These are phyloP conservation scores for Aspergillus haitiensis DNA, from an alignment of 495 filamentous ascomycete genomes.

Conservation along the genomic window DNA sequence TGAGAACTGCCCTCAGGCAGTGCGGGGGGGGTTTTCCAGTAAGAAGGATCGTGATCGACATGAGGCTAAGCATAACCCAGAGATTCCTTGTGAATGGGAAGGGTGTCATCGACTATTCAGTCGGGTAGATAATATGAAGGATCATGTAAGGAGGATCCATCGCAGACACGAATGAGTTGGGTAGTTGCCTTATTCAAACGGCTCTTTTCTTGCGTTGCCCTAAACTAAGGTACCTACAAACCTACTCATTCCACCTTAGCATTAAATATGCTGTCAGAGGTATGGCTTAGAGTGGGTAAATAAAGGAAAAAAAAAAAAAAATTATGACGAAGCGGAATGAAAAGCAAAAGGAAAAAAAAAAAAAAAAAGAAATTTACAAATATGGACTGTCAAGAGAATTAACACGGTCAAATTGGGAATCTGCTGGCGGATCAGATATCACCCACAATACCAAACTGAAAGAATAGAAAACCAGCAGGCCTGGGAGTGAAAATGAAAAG, in stretches of 20 bases:
- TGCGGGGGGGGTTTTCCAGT: slow-evolving; percentile 59
- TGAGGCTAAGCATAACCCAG: slow-evolving; percentile 64
- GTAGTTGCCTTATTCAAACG: background rate
- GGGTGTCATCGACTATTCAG: slow-evolving; percentile 61
- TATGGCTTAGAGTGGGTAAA: too few species aligned
- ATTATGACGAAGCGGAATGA: background rate
- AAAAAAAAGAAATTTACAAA: background rate
- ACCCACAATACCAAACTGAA: too few species aligned
- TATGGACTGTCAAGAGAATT: too few species aligned
- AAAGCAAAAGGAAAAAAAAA: background rate
- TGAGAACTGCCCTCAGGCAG: slow-evolving; percentile 58
- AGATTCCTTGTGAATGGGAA: slow-evolving; percentile 57
- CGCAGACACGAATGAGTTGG: slow-evolving; percentile 17
- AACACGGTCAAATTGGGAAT: too few species aligned
- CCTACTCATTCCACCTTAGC: too few species aligned
- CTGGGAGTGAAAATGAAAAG: too few species aligned
- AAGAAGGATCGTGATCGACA: slow-evolving; percentile 64
- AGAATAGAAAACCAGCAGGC: too few species aligned
- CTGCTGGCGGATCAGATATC: too few species aligned
- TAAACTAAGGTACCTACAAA: background rate
- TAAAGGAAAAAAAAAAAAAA: too few species aligned
- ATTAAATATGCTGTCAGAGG: background rate
- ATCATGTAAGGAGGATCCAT: slow-evolving; percentile 55
- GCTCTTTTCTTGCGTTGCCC: background rate
- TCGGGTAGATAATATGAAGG: slow-evolving; percentile 65